These are phyloP conservation scores for Ramalina intermedia DNA, from an alignment of 495 filamentous ascomycete genomes.

Conservation along the genomic window DNA sequence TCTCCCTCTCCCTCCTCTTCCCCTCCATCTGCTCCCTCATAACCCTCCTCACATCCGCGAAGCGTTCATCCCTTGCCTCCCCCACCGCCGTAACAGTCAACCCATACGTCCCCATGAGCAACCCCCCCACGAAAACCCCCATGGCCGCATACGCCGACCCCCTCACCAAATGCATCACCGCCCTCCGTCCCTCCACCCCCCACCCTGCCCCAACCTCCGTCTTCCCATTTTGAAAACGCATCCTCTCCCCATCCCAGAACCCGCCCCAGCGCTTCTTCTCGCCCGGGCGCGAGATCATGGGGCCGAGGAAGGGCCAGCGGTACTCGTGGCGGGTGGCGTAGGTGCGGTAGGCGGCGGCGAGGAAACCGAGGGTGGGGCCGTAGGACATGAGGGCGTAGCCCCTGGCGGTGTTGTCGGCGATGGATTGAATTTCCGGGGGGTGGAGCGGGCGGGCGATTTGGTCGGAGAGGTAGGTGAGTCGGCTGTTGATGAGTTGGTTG, in stretches of 20 bases:
- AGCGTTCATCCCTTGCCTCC: constrained; percentile 6
- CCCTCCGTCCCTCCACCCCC: background rate
- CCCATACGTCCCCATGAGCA: constrained; percentile 3
- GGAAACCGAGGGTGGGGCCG: constrained; percentile 1
- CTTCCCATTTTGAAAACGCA: background rate
- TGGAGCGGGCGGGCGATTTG: constrained; percentile 2
- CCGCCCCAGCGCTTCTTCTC: background rate
- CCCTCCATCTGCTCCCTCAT: background rate
- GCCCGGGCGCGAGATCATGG: background rate
- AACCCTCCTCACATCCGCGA: background rate
- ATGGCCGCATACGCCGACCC: constrained; percentile 1
- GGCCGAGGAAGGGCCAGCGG: constrained; percentile 6
- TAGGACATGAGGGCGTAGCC: background rate
- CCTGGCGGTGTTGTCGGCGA: constrained; percentile 4
- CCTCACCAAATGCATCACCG: background rate
- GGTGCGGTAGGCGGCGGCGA: background rate
- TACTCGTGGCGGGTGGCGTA: constrained; percentile 2
- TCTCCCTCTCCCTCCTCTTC: background rate
- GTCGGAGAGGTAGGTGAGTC: background rate
- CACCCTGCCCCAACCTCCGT: background rate
- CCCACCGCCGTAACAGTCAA: constrained; percentile 3
- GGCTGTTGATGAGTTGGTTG: background rate
- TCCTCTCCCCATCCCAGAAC: constrained; percentile 7
- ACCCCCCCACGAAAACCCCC: background rate
- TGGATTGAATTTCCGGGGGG: constrained; percentile 1